Conservation (phyloP, 2,329 filamentous ascomycete genomes). For the Phoma sp. region DNA sequence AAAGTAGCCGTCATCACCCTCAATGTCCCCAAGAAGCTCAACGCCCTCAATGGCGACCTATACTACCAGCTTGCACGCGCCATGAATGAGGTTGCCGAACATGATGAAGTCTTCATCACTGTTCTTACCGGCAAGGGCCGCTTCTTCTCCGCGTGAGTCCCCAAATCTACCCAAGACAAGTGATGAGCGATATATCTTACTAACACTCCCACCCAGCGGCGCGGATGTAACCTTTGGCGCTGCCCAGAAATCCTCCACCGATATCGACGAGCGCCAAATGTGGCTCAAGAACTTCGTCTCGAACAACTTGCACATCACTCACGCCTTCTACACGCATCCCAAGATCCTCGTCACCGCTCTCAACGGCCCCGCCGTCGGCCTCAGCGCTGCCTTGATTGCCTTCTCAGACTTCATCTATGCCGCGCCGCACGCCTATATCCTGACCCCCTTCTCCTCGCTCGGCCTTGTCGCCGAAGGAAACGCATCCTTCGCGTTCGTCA, state of each 20-base stretch:
- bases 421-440: constrained; percentile 78
- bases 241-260: constrained; percentile 41
- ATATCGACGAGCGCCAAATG: constrained; percentile 55
- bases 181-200: neutral
- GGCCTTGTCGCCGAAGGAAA: constrained; percentile 91
- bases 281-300: constrained; percentile 76
- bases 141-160: constrained; percentile 82
- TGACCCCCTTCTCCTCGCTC: constrained; percentile 89
- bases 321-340: constrained; percentile 89
- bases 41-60: constrained; percentile 72
- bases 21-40: constrained; percentile 84
- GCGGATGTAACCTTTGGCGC: constrained; percentile 73
- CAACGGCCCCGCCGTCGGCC: constrained; percentile 89
- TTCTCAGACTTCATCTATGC: constrained; percentile 93
- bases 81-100: constrained; percentile 77
- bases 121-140: constrained; percentile 81
- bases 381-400: constrained; percentile 81
- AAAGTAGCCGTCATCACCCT: constrained; percentile 85
- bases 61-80: constrained; percentile 80
- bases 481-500: constrained; percentile 77
- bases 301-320: constrained; percentile 88
- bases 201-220: constrained; percentile 61
- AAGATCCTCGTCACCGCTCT: constrained; percentile 92
- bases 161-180: neutral
- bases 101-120: constrained; percentile 83